phyloP scores from a whole-genome alignment of 176 grass and related monocot species.

The Juncus inflexus region DNA sequence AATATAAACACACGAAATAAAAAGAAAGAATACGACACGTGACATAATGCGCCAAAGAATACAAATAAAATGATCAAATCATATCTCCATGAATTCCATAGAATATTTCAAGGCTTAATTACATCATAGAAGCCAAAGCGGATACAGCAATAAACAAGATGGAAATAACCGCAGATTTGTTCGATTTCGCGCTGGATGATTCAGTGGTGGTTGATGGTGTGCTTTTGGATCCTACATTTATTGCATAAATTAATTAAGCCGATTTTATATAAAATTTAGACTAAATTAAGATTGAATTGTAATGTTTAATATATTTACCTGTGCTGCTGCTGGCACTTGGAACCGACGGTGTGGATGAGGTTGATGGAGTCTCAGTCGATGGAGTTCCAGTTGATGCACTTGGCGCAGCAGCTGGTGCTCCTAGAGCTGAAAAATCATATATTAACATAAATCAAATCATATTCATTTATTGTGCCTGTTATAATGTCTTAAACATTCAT shows the following conservation, averaged over 20 bases:
- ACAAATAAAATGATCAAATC: not conserved
- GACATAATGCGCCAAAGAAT: too few relatives aligned
- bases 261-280: not conserved
- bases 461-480: not conserved
- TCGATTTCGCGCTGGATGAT: conserved; percentile 16
- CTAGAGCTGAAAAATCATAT: conserved; percentile 11
- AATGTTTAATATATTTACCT: not conserved
- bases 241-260: not conserved
- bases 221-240: conserved; percentile 27
- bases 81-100: not conserved
- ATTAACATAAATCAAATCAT: not conserved
- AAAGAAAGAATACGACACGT: not conserved
- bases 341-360: conserved; percentile 16
- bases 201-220: not conserved
- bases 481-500: too few relatives aligned
- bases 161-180: conserved; percentile 16
- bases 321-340: conserved; percentile 4
- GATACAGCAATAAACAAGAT: conserved; percentile 19
- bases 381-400: not conserved
- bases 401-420: conserved; percentile 27
- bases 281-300: too few relatives aligned
- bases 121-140: conserved; percentile 13
- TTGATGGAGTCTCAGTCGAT: conserved; percentile 10
- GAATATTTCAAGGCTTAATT: not conserved
- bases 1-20: not conserved